A percentile compares a stretch with the other conserved stretches of the same genome.
These are phyloP conservation scores for Kluyveromyces sp. DNA, from an alignment of 1,139 yeast genomes.

Conservation along the genomic window DNA sequence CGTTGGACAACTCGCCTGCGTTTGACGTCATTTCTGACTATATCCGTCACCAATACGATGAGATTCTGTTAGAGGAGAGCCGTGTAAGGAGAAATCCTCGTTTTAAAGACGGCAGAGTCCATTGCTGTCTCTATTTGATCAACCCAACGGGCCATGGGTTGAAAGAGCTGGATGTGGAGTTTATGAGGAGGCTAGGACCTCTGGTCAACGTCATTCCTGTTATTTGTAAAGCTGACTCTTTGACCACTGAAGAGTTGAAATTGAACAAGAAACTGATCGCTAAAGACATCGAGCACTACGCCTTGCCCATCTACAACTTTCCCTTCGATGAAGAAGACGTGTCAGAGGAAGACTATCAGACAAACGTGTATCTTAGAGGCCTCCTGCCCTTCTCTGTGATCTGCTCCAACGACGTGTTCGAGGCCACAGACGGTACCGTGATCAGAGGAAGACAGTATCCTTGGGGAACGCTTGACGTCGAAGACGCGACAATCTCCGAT, in stretches of 20 bases:
- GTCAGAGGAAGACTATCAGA: constrained; percentile 73
- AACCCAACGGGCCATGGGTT: constrained; percentile 75
- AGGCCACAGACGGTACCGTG: constrained; percentile 48
- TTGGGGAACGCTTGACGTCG: constrained; percentile 90
- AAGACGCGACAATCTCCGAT: constrained; percentile 77
- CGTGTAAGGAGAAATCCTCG: constrained; percentile 83
- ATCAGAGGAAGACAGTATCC: constrained; percentile 85
- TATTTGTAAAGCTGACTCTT: constrained; percentile 78
- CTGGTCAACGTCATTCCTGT: constrained; percentile 87
- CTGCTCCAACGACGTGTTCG: constrained; percentile 59
- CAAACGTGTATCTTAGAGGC: constrained; percentile 67
- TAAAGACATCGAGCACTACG: constrained; percentile 68
- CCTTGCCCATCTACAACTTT: constrained; percentile 81
- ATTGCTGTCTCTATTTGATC: constrained; percentile 63
- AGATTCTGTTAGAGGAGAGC: constrained; percentile 84
- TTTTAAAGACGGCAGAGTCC: constrained; percentile 72
- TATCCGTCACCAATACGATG: constrained; percentile 76
- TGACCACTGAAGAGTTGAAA: constrained; percentile 68
- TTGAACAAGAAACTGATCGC: constrained; percentile 56
- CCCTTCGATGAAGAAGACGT: constrained; percentile 55
- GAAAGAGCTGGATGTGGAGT: constrained; percentile 66
- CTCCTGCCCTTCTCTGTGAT: constrained; percentile 85
- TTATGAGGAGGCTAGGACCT: constrained; percentile 69
- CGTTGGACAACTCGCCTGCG: constrained; percentile 54
- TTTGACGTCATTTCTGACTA: constrained; percentile 64